Evolutionary conservation across 139 green algal genomes (phyloP).

Genomic region (Chlorella ohadii): DNA sequence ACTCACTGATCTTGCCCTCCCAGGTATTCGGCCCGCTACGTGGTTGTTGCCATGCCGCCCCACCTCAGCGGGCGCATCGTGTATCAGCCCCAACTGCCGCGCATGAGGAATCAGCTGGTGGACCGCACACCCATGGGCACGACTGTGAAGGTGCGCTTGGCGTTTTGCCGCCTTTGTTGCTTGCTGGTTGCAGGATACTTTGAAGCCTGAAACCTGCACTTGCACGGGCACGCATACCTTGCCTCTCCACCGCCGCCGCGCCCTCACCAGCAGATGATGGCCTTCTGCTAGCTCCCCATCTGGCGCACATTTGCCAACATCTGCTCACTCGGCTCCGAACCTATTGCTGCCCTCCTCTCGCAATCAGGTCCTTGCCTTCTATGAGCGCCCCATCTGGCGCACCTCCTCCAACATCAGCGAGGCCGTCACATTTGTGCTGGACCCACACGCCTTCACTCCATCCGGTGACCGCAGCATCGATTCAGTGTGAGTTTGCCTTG

Average conservation of each 20-base stretch:
- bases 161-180: too few relatives aligned
- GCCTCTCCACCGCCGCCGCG: too few relatives aligned
- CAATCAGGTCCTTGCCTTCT: constrained; percentile 18
- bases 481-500: background rate
- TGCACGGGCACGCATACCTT: too few relatives aligned
- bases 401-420: background rate
- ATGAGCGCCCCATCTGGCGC: constrained; percentile 5
- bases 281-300: too few relatives aligned
- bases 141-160: background rate
- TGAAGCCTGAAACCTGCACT: background rate
- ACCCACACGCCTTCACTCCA: background rate
- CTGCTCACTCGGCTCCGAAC: too few relatives aligned
- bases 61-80: constrained; percentile 1
- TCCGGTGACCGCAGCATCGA: background rate
- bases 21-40: background rate
- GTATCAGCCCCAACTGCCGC: constrained; percentile 3
- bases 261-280: too few relatives aligned
- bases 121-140: constrained; percentile 20
- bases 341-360: too few relatives aligned
- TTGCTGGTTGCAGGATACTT: too few relatives aligned
- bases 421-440: constrained; percentile 13
- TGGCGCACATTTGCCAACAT: too few relatives aligned
- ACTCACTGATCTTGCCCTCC: too few relatives aligned
- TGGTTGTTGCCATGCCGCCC: constrained; percentile 5
- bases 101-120: background rate